Conservation (phyloP, 805 yeast genomes). For the Candida namnaoensis region DNA sequence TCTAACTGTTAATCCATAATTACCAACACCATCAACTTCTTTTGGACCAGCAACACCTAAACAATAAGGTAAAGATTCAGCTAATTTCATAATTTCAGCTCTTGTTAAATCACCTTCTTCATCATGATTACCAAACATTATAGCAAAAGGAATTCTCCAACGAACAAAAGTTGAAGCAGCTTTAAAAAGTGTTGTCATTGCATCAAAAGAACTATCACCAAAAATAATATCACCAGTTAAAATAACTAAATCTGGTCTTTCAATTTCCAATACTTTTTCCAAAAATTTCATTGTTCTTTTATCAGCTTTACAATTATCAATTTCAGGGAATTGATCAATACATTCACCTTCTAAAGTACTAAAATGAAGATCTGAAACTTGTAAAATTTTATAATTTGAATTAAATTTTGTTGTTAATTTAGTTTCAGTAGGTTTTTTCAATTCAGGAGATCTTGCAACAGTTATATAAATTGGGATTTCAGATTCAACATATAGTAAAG, state of each 20-base stretch:
- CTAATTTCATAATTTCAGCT: constrained; percentile 48
- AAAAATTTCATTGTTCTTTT: constrained; percentile 57
- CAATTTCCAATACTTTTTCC: constrained; percentile 55
- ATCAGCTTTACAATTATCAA: constrained; percentile 67
- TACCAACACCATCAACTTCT: constrained; percentile 75
- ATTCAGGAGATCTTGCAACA: constrained; percentile 10
- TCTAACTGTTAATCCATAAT: constrained; percentile 51
- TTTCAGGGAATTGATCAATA: constrained; percentile 59
- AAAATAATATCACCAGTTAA: constrained; percentile 88
- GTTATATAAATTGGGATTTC: constrained; percentile 15
- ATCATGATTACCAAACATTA: constrained; percentile 90
- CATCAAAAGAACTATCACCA: constrained; percentile 74
- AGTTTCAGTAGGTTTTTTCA: constrained; percentile 7
- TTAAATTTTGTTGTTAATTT: constrained; percentile 26
- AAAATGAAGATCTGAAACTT: constrained; percentile 87
- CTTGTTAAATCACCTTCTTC: constrained; percentile 72
- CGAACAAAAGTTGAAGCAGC: constrained; percentile 61
- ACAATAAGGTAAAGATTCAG: constrained; percentile 58
- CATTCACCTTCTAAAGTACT: constrained; percentile 81
- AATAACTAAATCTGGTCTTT: constrained; percentile 78
- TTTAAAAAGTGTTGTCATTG: constrained; percentile 76
- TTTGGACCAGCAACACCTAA: constrained; percentile 54
- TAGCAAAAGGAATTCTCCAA: constrained; percentile 73
- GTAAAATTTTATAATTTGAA: constrained; percentile 68
- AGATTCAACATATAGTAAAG: constrained; percentile 3